A percentile compares a stretch with the other conserved stretches of the same genome.
Conservation (phyloP, 305 asterid genomes). For the Ajuga reptans region DNA sequence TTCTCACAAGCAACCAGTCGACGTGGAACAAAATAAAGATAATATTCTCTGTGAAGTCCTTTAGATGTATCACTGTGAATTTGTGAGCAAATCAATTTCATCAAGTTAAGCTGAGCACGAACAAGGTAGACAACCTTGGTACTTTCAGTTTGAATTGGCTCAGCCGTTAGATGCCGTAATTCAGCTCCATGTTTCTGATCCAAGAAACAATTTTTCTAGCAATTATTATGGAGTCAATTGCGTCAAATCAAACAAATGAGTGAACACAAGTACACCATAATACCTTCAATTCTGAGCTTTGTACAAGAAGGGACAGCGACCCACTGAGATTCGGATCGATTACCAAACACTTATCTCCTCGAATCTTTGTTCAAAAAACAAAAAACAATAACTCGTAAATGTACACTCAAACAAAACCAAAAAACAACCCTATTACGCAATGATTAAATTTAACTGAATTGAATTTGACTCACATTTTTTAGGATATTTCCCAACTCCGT, state of each 20-base stretch:
- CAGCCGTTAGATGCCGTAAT: slow-evolving; percentile 70
- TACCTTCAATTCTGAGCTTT: slow-evolving; percentile 81
- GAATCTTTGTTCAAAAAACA: slow-evolving; percentile 39
- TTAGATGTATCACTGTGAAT: slow-evolving; percentile 69
- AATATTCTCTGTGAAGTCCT: slow-evolving; percentile 78
- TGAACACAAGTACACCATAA: slow-evolving; percentile 6
- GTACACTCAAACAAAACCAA: slow-evolving; percentile 3
- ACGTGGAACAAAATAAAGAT: slow-evolving; percentile 91
- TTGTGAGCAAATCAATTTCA: slow-evolving; percentile 71
- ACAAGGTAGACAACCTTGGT: slow-evolving; percentile 81
- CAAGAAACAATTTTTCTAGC: slow-evolving; percentile 11
- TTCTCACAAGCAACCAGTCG: slow-evolving; percentile 84
- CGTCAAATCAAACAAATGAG: background rate
- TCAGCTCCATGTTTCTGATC: slow-evolving; percentile 87
- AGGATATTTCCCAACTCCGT: slow-evolving; percentile 64
- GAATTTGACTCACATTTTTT: slow-evolving; percentile 50
- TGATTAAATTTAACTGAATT: background rate
- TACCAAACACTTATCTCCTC: slow-evolving; percentile 89
- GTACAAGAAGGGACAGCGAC: slow-evolving; percentile 70
- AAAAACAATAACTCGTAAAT: background rate
- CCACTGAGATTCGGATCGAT: slow-evolving; percentile 94
- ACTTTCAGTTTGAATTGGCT: slow-evolving; percentile 80
- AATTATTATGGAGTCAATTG: background rate
- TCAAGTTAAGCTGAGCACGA: slow-evolving; percentile 61
- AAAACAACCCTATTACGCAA: background rate